Base-by-base conservation (phyloP, 192 early-diverging fungal species). In the Backusella psychrophila region DNA sequence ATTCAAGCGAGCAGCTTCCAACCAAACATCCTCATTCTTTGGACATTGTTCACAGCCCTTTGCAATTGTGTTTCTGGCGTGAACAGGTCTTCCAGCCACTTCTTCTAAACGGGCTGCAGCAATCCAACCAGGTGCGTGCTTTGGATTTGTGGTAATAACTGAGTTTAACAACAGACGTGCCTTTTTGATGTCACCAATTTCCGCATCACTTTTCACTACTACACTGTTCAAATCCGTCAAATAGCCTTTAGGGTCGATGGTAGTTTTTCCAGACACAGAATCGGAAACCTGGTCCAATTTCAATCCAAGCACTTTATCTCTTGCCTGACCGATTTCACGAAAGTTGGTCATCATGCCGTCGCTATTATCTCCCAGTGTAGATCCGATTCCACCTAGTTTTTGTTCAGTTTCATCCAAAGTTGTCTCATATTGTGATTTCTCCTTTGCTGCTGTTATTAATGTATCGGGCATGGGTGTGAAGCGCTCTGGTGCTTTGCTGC, bases 61-160 rank as follows among this genome's bases (percentile, higher is more conserved):
- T 23, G 91, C 88, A 67, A 99, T 97, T 7, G 96, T 85, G 41
- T 89, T 89, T 29, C 98, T 87, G 0, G 98, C 98, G n/a, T 91
- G 87, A 2, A 87, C 83, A 56, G 90, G 81, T 75, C 97, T 96
- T 19, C 92, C 90, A 1, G 96, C 96, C 7, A 93, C 88, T 81
- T 99, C 97, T 85, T 99, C 98, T 46, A 99, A 83, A 66, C 97
- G 92, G 12, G 98, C 98, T 7, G 96, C 96, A 1, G 97, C 96
- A 76, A 99, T 98, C 98, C 98, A 99, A 49, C 96, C 98, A 21
- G 97, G 94, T 5, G 96, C 97, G 73, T 98, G 94, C 75, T 96
- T 96, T 11, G 97, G 97, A 82, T 98, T 99, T 3, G 98, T 94
- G 12, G 89, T 89, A 35, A 93, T 98, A 39, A 99, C 95, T 0